A percentile compares a stretch with the other conserved stretches of the same genome.
Conservation (phyloP, 2,329 filamentous ascomycete genomes). For the Diaporthe batatas region DNA sequence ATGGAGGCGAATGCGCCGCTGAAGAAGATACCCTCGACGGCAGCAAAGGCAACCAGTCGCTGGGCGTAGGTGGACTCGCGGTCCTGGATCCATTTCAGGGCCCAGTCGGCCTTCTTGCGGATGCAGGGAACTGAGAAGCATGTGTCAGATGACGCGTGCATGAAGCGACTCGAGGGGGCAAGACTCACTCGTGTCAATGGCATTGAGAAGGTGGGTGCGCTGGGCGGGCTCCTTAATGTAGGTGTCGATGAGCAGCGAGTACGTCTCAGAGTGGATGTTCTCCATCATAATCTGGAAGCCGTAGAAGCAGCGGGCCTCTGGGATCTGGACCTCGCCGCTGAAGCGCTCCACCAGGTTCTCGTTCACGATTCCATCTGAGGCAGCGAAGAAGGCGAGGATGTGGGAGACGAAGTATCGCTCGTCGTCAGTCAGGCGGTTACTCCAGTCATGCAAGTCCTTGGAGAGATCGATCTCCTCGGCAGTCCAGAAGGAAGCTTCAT, state of each 20-base stretch:
- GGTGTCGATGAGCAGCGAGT: slow-evolving; percentile 98
- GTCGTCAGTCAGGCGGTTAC: slow-evolving; percentile 95
- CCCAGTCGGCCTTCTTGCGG: slow-evolving; percentile 98
- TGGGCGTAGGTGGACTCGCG: slow-evolving; percentile 94
- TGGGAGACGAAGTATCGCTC: slow-evolving; percentile 99
- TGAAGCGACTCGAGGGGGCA: slow-evolving; percentile 58
- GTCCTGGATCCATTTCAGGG: slow-evolving; percentile 93
- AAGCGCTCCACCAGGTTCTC: slow-evolving; percentile 99
- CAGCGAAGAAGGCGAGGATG: slow-evolving; percentile 98
- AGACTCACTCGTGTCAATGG: slow-evolving; percentile 91
- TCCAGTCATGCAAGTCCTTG: slow-evolving; percentile 99
- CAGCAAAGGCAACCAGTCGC: slow-evolving; percentile 95
- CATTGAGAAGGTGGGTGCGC: slow-evolving; percentile 95
- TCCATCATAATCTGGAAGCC: slow-evolving; percentile 99
- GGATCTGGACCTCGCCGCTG: slow-evolving; percentile 95
- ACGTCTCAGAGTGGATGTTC: slow-evolving; percentile 99
- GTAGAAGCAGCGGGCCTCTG: slow-evolving; percentile 99
- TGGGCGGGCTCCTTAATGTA: slow-evolving; percentile 99
- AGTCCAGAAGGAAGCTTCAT: slow-evolving; percentile 99
- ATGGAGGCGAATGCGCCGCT: slow-evolving; percentile 98
- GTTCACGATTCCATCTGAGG: slow-evolving; percentile 98
- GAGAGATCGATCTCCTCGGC: slow-evolving; percentile 99
- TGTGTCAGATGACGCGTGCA: slow-evolving; percentile 65
- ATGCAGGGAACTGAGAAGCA: slow-evolving; percentile 86
- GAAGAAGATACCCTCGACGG: slow-evolving; percentile 99